Conservation (phyloP, 176 grass and related monocot species). For the Raddia distichophylla region DNA sequence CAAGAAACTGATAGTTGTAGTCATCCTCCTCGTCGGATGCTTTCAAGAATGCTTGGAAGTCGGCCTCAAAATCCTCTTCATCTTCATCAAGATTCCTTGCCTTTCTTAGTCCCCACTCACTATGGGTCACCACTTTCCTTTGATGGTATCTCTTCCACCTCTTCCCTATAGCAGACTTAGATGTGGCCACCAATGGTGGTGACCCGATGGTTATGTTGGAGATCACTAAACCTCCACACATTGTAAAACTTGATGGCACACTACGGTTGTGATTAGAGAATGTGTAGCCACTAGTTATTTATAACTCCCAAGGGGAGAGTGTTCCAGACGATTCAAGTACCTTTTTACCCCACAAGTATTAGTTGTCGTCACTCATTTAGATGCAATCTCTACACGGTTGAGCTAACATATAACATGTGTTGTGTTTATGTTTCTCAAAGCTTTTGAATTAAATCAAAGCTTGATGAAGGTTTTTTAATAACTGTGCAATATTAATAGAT, state of each 20-base stretch:
- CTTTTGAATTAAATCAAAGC: background rate
- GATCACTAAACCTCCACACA: background rate
- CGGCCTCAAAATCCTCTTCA: constrained; percentile 43
- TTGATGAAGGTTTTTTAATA: background rate
- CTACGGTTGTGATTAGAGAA: background rate
- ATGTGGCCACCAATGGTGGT: background rate
- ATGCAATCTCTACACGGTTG: background rate
- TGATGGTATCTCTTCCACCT: background rate
- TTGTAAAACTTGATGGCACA: background rate
- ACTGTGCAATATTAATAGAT: background rate
- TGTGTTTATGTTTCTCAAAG: background rate
- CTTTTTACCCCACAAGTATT: background rate
- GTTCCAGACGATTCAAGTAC: too few species aligned
- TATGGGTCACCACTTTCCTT: background rate
- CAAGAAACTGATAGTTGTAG: constrained; percentile 10
- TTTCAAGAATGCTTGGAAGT: constrained; percentile 39
- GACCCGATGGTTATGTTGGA: background rate
- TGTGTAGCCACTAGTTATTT: background rate
- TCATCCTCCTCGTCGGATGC: constrained; percentile 20
- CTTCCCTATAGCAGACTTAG: background rate
- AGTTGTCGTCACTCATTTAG: background rate
- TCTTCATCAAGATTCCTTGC: background rate
- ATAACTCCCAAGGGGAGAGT: background rate
- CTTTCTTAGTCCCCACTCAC: background rate
- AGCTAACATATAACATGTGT: too few species aligned